Percentiles rank a stretch among this genome's conserved stretches.
These are phyloP conservation scores for Mycena floridula DNA, from an alignment of 768 basidiomycete species.

Conservation along the genomic window DNA sequence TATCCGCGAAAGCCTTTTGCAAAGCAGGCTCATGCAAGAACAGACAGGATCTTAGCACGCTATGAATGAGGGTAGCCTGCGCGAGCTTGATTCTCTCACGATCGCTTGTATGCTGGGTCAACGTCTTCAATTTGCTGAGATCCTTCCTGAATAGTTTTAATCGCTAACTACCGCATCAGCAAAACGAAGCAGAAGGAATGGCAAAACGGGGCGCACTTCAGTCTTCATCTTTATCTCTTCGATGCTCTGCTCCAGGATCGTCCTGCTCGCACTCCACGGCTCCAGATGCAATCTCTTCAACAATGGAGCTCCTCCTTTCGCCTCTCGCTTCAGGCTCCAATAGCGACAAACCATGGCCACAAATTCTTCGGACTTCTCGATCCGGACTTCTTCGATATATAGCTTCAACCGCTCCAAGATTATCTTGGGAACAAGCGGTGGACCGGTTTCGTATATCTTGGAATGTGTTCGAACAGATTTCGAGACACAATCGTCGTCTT, in stretches of 20 bases:
- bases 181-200: no score
- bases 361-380: conserved; percentile 76
- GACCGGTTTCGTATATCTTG: conserved; percentile 87
- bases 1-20: conserved; percentile 59
- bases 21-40: conserved; percentile 63
- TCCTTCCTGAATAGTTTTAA: conserved; percentile 67
- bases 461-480: conserved; percentile 89
- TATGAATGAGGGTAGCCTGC: conserved; percentile 61
- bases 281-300: conserved; percentile 91
- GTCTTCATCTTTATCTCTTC: conserved; percentile 80
- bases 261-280: conserved; percentile 84
- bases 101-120: conserved; percentile 64
- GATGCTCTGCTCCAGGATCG: conserved; percentile 62
- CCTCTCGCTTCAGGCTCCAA: conserved; percentile 97
- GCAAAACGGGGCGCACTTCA: no score
- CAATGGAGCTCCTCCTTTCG: conserved; percentile 86
- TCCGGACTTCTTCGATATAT: conserved; percentile 63
- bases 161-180: no score
- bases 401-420: conserved; percentile 74
- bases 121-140: conserved; percentile 63
- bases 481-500: conserved; percentile 34
- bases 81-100: conserved; percentile 81
- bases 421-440: conserved; percentile 83
- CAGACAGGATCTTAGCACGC: conserved; percentile 54
- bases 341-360: conserved; percentile 78